Evolutionary conservation across 345 rosid species (phyloP).

Genomic region (Sisymbrium altissimum): DNA sequence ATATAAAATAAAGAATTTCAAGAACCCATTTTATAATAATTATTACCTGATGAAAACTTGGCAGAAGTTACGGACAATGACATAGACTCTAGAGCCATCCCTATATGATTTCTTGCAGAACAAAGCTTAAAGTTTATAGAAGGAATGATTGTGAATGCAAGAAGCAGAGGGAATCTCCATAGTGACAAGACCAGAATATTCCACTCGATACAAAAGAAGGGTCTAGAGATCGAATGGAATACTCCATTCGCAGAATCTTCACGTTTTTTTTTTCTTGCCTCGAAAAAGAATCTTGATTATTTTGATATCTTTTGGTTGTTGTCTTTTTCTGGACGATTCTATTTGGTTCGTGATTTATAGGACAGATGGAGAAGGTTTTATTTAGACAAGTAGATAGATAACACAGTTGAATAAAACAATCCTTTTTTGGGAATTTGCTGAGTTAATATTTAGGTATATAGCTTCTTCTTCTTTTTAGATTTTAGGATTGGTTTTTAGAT

Average conservation of each 20-base stretch:
- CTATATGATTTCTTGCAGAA: conserved; percentile 4
- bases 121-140: background rate
- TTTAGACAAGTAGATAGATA: conserved; percentile 21
- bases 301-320: background rate
- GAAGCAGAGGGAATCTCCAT: conserved; percentile 9
- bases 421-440: background rate
- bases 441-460: conserved; percentile 1
- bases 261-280: background rate
- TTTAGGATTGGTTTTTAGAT: background rate
- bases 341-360: background rate
- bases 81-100: conserved; percentile 45
- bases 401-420: background rate
- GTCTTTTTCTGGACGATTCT: conserved; percentile 19
- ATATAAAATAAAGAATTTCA: background rate
- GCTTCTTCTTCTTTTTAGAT: background rate
- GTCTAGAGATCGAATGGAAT: conserved; percentile 30
- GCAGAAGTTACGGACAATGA: conserved; percentile 27
- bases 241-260: conserved; percentile 21
- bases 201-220: conserved; percentile 27
- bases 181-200: conserved; percentile 2
- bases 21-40: background rate
- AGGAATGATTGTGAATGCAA: background rate
- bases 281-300: background rate
- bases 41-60: conserved; percentile 31
- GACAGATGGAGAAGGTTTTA: conserved; percentile 8